These are phyloP conservation scores for Neonectria faginata DNA, from an alignment of 2,329 filamentous ascomycete species.

Conservation along the genomic window DNA sequence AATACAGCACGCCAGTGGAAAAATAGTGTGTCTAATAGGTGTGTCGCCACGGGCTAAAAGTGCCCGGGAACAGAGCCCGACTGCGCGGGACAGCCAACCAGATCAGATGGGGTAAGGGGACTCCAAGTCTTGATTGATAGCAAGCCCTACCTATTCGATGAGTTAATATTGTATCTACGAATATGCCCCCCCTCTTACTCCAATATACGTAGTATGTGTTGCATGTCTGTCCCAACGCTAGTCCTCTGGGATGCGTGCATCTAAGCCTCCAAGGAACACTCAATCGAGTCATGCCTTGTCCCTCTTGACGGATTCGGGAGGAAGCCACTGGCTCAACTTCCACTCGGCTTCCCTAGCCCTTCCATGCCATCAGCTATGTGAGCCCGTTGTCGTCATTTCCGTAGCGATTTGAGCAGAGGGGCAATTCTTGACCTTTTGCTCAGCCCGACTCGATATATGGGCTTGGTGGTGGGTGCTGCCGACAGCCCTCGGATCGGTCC, in stretches of 20 bases:
- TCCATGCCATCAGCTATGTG: neutral
- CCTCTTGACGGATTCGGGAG: neutral
- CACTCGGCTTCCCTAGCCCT: neutral
- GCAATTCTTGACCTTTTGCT: constrained; percentile 64
- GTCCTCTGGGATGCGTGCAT: neutral
- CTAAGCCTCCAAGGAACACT: no score
- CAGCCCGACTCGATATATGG: constrained; percentile 62
- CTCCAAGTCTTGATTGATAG: neutral
- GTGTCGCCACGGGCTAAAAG: neutral
- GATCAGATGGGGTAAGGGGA: neutral
- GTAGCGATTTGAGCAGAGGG: constrained; percentile 62
- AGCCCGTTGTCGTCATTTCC: constrained; percentile 49
- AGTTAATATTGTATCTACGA: neutral
- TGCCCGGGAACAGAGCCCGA: neutral
- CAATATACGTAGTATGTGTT: no score
- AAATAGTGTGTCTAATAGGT: neutral
- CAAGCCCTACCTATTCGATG: no score
- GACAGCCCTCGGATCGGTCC: constrained; percentile 36
- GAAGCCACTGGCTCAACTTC: neutral
- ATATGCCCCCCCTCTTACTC: neutral
- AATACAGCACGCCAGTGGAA: neutral
- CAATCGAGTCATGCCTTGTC: neutral
- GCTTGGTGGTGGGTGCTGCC: constrained; percentile 48
- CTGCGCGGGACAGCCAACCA: neutral
- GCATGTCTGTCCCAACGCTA: neutral